A percentile compares a stretch with the other conserved stretches of the same genome.
phyloP scores from a whole-genome alignment of 2,329 filamentous ascomycete genomes.

The Xylariaceae sp. region DNA sequence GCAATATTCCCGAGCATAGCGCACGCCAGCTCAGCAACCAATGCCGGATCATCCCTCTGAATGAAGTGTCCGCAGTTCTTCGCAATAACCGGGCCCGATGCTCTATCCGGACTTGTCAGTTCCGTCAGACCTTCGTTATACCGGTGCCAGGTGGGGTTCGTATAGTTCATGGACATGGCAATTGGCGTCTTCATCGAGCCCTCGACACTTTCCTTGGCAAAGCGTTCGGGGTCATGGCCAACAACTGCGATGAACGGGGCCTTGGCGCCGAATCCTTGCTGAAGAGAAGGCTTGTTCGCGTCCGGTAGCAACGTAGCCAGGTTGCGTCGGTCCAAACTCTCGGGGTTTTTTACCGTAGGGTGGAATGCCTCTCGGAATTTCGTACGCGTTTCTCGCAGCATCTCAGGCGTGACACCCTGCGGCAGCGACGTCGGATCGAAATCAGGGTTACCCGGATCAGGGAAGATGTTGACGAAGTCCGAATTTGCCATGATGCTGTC shows the following conservation, averaged over 20 bases:
- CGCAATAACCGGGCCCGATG: constrained; percentile 42
- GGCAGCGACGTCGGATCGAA: constrained; percentile 41
- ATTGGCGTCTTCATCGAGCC: constrained; percentile 30
- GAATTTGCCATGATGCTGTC: constrained; percentile 54
- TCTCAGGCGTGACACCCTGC: constrained; percentile 32
- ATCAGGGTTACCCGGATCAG: constrained; percentile 44
- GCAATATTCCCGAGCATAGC: constrained; percentile 16
- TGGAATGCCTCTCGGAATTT: constrained; percentile 40
- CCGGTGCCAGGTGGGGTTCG: constrained; percentile 47
- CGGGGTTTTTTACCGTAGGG: constrained; percentile 43
- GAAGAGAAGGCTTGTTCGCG: constrained; percentile 37
- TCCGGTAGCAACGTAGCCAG: constrained; percentile 40
- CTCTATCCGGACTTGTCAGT: constrained; percentile 37
- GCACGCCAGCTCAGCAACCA: constrained; percentile 34
- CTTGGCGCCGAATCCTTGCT: constrained; percentile 30
- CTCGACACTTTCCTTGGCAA: constrained; percentile 41
- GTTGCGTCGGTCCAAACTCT: constrained; percentile 44
- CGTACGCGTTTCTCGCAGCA: constrained; percentile 32
- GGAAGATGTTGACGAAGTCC: constrained; percentile 50
- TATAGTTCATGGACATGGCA: constrained; percentile 42
- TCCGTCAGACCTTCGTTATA: constrained; percentile 48
- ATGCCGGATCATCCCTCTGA: constrained; percentile 46
- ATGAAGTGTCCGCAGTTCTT: constrained; percentile 49
- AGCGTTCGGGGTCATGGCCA: constrained; percentile 48
- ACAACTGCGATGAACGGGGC: constrained; percentile 44